Conservation (phyloP, 2,329 filamentous ascomycete species). For the Epichloe bromicola region DNA sequence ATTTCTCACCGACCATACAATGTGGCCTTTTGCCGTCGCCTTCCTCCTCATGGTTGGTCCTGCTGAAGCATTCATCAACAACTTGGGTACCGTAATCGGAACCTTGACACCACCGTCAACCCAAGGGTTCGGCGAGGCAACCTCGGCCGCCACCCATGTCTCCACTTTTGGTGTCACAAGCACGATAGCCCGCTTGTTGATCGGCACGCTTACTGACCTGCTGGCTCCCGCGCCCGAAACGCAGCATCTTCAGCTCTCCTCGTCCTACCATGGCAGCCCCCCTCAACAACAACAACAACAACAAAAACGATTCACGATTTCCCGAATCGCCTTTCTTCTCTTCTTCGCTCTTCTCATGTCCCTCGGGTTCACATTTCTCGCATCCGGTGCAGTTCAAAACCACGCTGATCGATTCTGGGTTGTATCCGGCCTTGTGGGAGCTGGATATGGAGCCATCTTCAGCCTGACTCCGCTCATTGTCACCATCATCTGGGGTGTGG, state of each 20-base stretch:
- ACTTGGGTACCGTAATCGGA: slow-evolving; percentile 83
- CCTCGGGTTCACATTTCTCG: slow-evolving; percentile 63
- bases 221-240: slow-evolving; percentile 58
- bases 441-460: slow-evolving; percentile 89
- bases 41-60: slow-evolving; percentile 92
- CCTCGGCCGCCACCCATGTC: slow-evolving; percentile 74
- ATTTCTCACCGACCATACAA: slow-evolving; percentile 78
- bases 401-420: slow-evolving; percentile 72
- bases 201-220: slow-evolving; percentile 77
- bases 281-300: background rate
- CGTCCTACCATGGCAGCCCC: slow-evolving; percentile 11
- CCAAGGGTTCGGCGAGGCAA: slow-evolving; percentile 27
- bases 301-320: slow-evolving; percentile 43
- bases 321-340: slow-evolving; percentile 69
- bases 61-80: slow-evolving; percentile 97
- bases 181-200: slow-evolving; percentile 79
- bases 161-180: slow-evolving; percentile 85
- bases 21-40: slow-evolving; percentile 87
- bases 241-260: slow-evolving; percentile 37
- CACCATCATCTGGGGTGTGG: slow-evolving; percentile 94
- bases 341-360: slow-evolving; percentile 62
- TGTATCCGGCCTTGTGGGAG: slow-evolving; percentile 71
- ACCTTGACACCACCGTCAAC: slow-evolving; percentile 56
- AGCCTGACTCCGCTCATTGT: slow-evolving; percentile 82
- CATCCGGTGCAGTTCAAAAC: slow-evolving; percentile 60